Percentiles rank a stretch among this genome's conserved stretches.
These are phyloP conservation scores for Daldinia eschscholtzii DNA, from an alignment of 2,329 filamentous ascomycete genomes.

Conservation along the genomic window DNA sequence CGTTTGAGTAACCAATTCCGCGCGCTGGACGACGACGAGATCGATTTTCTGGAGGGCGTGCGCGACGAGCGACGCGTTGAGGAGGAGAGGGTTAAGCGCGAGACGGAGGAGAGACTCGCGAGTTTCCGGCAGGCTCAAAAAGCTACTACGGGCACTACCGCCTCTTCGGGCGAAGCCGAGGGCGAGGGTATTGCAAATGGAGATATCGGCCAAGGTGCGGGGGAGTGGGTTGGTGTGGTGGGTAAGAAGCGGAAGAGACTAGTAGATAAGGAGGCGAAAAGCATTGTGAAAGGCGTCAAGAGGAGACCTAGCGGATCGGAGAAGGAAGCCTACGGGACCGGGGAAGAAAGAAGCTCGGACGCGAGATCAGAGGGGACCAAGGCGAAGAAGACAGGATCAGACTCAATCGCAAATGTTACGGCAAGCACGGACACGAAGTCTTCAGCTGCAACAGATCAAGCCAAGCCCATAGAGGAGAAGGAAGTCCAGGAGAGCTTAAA, in stretches of 20 bases:
- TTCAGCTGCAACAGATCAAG: constrained; percentile 7
- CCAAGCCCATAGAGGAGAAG: constrained; percentile 24
- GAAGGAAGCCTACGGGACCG: constrained; percentile 53
- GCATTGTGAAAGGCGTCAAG: constrained; percentile 50
- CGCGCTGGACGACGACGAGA: constrained; percentile 81
- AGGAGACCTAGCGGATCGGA: constrained; percentile 56
- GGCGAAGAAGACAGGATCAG: constrained; percentile 25
- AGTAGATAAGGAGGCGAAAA: constrained; percentile 52
- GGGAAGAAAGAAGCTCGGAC: neutral
- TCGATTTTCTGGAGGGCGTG: constrained; percentile 78
- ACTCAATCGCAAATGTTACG: constrained; percentile 1
- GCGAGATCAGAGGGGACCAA: constrained; percentile 47
- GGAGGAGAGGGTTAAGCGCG: constrained; percentile 66
- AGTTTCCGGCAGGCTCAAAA: constrained; percentile 67
- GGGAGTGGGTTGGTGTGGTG: constrained; percentile 53
- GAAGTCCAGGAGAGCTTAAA: neutral
- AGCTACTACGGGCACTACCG: constrained; percentile 18
- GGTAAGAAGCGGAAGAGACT: constrained; percentile 56
- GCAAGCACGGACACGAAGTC: constrained; percentile 5
- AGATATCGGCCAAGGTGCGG: constrained; percentile 45
- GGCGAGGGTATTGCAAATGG: constrained; percentile 6
- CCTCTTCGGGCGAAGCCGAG: constrained; percentile 36
- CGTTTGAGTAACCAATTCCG: constrained; percentile 82
- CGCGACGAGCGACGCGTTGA: constrained; percentile 62
- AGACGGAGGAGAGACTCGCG: constrained; percentile 69